Base-by-base conservation (phyloP, 768 basidiomycete genomes). In the Pluteus cervinus region DNA sequence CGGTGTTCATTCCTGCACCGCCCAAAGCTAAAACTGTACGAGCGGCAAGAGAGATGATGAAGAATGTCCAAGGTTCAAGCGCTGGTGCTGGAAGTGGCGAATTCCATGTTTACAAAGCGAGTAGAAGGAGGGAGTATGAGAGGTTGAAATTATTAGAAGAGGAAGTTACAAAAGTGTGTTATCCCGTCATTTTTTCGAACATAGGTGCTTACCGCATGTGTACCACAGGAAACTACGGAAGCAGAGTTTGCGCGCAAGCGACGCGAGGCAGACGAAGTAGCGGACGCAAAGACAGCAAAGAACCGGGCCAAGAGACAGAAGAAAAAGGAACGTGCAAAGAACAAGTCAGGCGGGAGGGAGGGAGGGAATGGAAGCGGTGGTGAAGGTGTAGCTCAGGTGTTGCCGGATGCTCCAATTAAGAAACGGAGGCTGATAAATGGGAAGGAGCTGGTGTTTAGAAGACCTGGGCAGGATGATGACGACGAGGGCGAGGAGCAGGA, bases 91-190 rank as follows among this genome's bases (percentile, higher is more conserved):
- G 96, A 35, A 90, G 87, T 40, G 94, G 94, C 29, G 93, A 94
- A 60, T 97, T 98, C 54, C 96, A 99, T 56, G 96, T 99, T 0
- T 99, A 98, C 68, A 98, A 98, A 56, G 93, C 94, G 12, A 81
- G 83, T 46, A 67, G 96, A 44, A 73, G 94, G 54, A 72, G 94
- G 51, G 96, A 99, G 65, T 98, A 97, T 51, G 96, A 99, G 61
- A 68, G 96, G 40, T 56, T 98, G 40, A 93, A 88, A 65, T 50
- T 94, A 10, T 76, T 99, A 67, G 89, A 93, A 44, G 93, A 97
- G 42, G 66, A 79, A 42, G 56, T 80, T 4, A 72, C 75, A 51
- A 83, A 84, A 60, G 96, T 90, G 51, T 42, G 77, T 59, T 30
- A 3, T 33, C 23, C 29, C 33, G 32, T 33, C 28, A 11, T 31